These are phyloP conservation scores for Smallanthus sonchifolius DNA, from an alignment of 129 eudicot species.

Conservation along the genomic window DNA sequence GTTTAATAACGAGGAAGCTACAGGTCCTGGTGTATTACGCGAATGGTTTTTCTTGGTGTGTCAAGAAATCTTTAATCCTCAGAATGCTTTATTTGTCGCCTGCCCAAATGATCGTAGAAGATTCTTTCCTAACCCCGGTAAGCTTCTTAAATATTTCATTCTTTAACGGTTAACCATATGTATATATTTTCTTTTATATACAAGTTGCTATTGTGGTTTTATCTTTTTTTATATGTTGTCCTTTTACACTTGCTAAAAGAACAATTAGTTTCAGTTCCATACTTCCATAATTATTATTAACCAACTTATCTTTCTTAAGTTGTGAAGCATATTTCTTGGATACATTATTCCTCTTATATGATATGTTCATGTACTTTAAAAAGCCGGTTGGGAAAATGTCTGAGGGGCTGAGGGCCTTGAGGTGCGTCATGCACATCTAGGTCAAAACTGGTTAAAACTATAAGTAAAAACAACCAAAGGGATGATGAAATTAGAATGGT, in stretches of 20 bases:
- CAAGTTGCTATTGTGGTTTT: background rate
- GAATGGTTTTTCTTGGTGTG: constrained; percentile 96
- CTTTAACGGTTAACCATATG: background rate
- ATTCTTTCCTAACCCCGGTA: constrained; percentile 91
- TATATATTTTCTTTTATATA: background rate
- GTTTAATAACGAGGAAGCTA: constrained; percentile 90
- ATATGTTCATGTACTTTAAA: background rate
- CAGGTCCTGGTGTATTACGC: constrained; percentile 91
- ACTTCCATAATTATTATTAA: background rate
- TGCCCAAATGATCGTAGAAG: constrained; percentile 92
- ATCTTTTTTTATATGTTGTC: background rate
- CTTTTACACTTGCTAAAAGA: background rate
- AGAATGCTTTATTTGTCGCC: constrained; percentile 74
- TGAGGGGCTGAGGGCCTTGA: no score
- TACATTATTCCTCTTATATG: background rate
- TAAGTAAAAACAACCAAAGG: no score
- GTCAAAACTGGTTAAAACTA: no score
- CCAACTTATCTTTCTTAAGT: background rate
- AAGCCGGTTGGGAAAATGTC: no score
- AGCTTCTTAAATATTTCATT: background rate
- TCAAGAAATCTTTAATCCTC: constrained; percentile 76
- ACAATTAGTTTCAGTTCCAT: background rate
- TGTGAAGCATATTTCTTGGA: background rate
- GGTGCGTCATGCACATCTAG: no score
- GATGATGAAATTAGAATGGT: no score